Evolutionary conservation across 2,329 filamentous ascomycete species (phyloP).

Genomic region (Colletotrichum salicis): DNA sequence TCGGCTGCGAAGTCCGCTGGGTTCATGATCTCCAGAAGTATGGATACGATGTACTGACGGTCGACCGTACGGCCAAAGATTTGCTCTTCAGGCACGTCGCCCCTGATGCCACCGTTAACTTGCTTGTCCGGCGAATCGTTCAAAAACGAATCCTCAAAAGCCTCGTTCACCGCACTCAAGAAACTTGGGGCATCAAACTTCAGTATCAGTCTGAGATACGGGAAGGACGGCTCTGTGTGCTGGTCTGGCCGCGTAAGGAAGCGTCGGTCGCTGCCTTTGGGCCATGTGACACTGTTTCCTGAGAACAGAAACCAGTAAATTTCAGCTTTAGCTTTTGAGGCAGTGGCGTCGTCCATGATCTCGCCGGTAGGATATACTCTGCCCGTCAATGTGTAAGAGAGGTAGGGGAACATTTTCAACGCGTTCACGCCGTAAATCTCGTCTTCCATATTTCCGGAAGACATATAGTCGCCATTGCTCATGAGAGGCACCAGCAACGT

Average conservation of each 20-base stretch:
- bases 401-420: conserved; percentile 92
- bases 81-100: conserved; percentile 71
- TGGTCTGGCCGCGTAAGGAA: conserved; percentile 70
- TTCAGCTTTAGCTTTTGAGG: conserved; percentile 82
- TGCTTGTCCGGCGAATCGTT: conserved; percentile 79
- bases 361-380: conserved; percentile 91
- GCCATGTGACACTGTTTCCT: conserved; percentile 81
- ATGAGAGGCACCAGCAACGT: conserved; percentile 72
- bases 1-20: conserved; percentile 77
- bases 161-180: conserved; percentile 94
- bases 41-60: conserved; percentile 91
- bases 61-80: conserved; percentile 80
- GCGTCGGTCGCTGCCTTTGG: conserved; percentile 68
- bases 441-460: conserved; percentile 66
- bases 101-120: conserved; percentile 61
- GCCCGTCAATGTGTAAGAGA: conserved; percentile 90
- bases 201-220: conserved; percentile 84
- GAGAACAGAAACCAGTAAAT: conserved; percentile 96
- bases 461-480: conserved; percentile 63
- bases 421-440: conserved; percentile 76
- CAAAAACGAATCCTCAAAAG: conserved; percentile 93
- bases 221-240: conserved; percentile 78
- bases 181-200: conserved; percentile 92
- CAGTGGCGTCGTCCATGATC: conserved; percentile 76
- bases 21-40: conserved; percentile 91